Percentiles rank a stretch among this genome's conserved stretches.
Conservation (phyloP, 371 early-diverging fungal species). For the Haplosporangium sp. region DNA sequence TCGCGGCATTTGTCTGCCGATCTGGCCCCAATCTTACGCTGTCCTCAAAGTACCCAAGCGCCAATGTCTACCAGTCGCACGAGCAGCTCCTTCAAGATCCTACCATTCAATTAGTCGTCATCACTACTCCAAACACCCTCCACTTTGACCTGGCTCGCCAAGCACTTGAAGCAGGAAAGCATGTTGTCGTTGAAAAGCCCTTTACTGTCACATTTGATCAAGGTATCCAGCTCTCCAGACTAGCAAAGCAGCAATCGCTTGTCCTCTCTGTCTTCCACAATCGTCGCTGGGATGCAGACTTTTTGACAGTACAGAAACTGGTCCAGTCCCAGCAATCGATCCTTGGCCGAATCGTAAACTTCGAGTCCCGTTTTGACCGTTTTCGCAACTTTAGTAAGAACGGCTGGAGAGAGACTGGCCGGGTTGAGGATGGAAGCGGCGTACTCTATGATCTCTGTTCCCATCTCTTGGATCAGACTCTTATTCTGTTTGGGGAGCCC, state of each 20-base stretch:
- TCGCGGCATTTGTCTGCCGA: constrained; percentile 73
- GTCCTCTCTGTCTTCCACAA: constrained; percentile 83
- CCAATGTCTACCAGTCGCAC: constrained; percentile 62
- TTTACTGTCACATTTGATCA: constrained; percentile 74
- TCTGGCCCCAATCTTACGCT: constrained; percentile 55
- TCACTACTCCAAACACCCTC: constrained; percentile 78
- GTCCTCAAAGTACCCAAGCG: constrained; percentile 62
- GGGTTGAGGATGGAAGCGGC: constrained; percentile 73
- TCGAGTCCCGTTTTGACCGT: constrained; percentile 81
- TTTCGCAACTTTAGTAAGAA: constrained; percentile 77
- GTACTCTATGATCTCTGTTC: constrained; percentile 83
- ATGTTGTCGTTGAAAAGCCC: constrained; percentile 86
- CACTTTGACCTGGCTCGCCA: constrained; percentile 72
- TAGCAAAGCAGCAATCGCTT: constrained; percentile 67
- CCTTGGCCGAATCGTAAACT: constrained; percentile 77
- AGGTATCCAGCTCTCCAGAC: constrained; percentile 64
- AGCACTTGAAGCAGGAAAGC: constrained; percentile 74
- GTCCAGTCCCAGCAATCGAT: constrained; percentile 58
- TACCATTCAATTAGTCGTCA: constrained; percentile 75
- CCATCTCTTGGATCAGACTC: constrained; percentile 82
- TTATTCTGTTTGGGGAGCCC: constrained; percentile 78
- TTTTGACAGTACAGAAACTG: constrained; percentile 75
- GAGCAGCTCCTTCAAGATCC: constrained; percentile 65
- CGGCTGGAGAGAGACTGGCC: constrained; percentile 77
- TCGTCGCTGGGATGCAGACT: constrained; percentile 87